Base-by-base conservation (phyloP, 2,329 filamentous ascomycete genomes). In the Bertia moriformis region DNA sequence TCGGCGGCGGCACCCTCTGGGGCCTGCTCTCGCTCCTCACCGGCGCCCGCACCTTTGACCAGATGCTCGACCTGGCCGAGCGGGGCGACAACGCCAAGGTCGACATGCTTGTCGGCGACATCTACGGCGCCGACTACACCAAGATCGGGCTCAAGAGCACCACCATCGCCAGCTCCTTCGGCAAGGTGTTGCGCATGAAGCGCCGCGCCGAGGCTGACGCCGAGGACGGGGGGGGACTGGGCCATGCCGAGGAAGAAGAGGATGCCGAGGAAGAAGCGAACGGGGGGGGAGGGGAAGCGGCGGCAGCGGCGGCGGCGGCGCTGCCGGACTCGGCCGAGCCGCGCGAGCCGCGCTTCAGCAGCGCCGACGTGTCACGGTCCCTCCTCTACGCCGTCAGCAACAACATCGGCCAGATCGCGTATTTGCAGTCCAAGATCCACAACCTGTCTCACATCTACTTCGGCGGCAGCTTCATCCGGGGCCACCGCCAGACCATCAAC, bases 331-430 rank as follows among this genome's bases (percentile, higher is more conserved):
- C 14, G 19, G 13, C 14, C 18, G 18, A 18, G 14, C 10, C 19
- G 29, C 14, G 22, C 40, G 19, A 57, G 14, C 54, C 63, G 3
- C 67, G 71, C 42, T 96, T 95, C 59, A 76, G 73, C 14, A 69
- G 76, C 24, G 78, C 87, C 53, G 91, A 98, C 58, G 85, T 98
- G 46, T 91, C 85, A 18, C 71, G 89, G 20, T 94, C 86, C 37
- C 69, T 98, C 14, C 73, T 98, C 0, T 98, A 94, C 60, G 91
- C 91, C 18, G 86, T 98, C 48, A 89, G 83, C 56, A 96, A 96
- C 65, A 96, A 96, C 60, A 95, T 96, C 46, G 91, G 91, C 14
- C 91, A 98, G 63, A 93, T 98, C 49, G 87, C 91, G 33, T 95
- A 91, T 57, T 68, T 98, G 14, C 91, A 96, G 55, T 91, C 86